Conservation (phyloP, 345 rosid genomes). For the Eucalyptus erythrocorys region DNA sequence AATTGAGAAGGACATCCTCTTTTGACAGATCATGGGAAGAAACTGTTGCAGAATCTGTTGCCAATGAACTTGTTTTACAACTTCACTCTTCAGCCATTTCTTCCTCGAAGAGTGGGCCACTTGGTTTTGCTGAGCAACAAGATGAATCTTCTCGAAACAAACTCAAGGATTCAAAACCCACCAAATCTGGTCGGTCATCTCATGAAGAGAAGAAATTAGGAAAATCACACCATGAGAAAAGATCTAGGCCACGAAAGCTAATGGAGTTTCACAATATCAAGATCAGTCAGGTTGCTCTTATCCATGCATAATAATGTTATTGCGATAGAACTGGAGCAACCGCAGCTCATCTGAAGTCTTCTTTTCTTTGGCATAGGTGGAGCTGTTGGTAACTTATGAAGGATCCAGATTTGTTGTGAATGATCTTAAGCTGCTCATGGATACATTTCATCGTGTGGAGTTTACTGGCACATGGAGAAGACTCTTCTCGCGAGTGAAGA, state of each 20-base stretch:
- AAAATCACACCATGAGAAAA: slow-evolving; percentile 74
- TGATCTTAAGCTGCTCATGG: slow-evolving; percentile 95
- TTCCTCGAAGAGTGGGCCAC: slow-evolving; percentile 30
- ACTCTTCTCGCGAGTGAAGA: slow-evolving; percentile 95
- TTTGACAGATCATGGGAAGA: slow-evolving; percentile 88
- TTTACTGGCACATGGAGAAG: slow-evolving; percentile 97
- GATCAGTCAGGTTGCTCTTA: slow-evolving; percentile 78
- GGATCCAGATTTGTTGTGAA: slow-evolving; percentile 93
- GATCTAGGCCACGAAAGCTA: slow-evolving; percentile 75
- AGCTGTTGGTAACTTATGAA: slow-evolving; percentile 80
- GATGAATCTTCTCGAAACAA: slow-evolving; percentile 62
- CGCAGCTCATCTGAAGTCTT: not conserved
- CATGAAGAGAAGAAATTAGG: slow-evolving; percentile 88
- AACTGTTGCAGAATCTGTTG: slow-evolving; percentile 81
- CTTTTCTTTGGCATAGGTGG: slow-evolving; percentile 37
- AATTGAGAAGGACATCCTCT: slow-evolving; percentile 84
- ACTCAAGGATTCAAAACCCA: slow-evolving; percentile 49
- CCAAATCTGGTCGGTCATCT: slow-evolving; percentile 73
- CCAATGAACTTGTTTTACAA: slow-evolving; percentile 72
- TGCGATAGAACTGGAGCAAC: not conserved
- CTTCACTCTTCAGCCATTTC: slow-evolving; percentile 42
- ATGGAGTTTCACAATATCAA: slow-evolving; percentile 90
- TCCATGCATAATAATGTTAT: not conserved
- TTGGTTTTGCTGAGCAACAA: slow-evolving; percentile 40
- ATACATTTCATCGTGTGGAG: slow-evolving; percentile 79